Percentiles rank a stretch among this genome's conserved stretches.
Evolutionary conservation across 331 rosid genomes (phyloP).

Genomic region (Stylosanthes scabra): DNA sequence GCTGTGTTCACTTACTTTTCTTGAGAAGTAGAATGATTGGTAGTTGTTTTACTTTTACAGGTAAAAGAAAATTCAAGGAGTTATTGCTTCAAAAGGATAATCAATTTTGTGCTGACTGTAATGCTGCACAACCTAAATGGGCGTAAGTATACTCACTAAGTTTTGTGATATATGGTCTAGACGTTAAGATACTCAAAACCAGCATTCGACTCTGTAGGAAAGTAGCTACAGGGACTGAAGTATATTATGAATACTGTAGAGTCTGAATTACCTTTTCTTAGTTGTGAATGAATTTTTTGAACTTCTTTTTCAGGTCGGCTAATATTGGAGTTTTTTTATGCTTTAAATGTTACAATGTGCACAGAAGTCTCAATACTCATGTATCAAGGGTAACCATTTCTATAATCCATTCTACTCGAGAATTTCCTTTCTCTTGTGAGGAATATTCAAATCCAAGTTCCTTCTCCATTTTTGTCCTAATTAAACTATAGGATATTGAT

Average conservation of each 20-base stretch:
- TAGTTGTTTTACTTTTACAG: slow-evolving; percentile 57
- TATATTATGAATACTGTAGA: neutral
- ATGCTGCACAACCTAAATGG: slow-evolving; percentile 88
- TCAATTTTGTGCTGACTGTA: slow-evolving; percentile 82
- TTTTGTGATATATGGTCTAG: slow-evolving; percentile 12
- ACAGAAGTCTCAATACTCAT: slow-evolving; percentile 86
- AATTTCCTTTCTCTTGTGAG: neutral
- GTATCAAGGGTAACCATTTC: slow-evolving; percentile 72
- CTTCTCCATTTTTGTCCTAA: neutral
- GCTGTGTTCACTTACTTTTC: slow-evolving; percentile 30
- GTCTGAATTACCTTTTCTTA: slow-evolving; percentile 2
- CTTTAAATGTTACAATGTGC: slow-evolving; percentile 92
- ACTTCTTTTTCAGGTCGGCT: slow-evolving; percentile 71
- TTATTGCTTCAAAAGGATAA: slow-evolving; percentile 77
- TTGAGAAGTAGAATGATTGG: slow-evolving; percentile 46
- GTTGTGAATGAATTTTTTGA: slow-evolving; percentile 13
- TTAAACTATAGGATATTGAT: slow-evolving; percentile 7
- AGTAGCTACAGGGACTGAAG: slow-evolving; percentile 15
- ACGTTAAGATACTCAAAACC: neutral
- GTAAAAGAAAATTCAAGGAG: slow-evolving; percentile 79
- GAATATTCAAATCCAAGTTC: neutral
- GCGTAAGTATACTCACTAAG: slow-evolving; percentile 72
- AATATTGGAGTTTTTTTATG: slow-evolving; percentile 94
- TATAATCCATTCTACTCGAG: slow-evolving; percentile 17
- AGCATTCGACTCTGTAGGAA: neutral